Conservation (phyloP, 2,329 filamentous ascomycete species). For the Dactylellina cionopaga region DNA sequence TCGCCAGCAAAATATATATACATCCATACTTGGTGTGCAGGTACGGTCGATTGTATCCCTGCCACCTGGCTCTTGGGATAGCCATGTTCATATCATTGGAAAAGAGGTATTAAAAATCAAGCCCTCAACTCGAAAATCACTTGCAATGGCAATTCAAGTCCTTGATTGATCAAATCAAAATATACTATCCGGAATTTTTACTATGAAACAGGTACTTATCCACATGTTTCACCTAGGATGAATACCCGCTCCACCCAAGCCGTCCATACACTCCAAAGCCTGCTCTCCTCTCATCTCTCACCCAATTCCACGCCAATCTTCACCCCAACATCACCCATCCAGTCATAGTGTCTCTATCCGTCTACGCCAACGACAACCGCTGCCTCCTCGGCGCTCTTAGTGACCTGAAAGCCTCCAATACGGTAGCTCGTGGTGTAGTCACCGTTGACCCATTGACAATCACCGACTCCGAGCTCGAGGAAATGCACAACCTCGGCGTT, state of each 20-base stretch:
- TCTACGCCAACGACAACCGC: conserved; percentile 59
- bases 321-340: conserved; percentile 55
- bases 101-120: conserved; percentile 51
- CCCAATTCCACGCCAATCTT: conserved; percentile 55
- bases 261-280: conserved; percentile 54
- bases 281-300: conserved; percentile 54
- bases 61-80: conserved; percentile 57
- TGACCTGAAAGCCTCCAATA: conserved; percentile 46
- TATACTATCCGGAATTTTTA: not conserved
- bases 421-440: conserved; percentile 57
- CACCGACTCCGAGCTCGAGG: conserved; percentile 53
- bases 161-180: not conserved
- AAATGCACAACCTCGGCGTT: conserved; percentile 57
- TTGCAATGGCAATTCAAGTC: not conserved
- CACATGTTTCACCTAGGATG: conserved; percentile 12
- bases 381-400: conserved; percentile 58
- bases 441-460: conserved; percentile 57
- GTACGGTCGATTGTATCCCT: conserved; percentile 6
- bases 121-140: too few species aligned
- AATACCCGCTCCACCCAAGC: conserved; percentile 51
- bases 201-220: not conserved
- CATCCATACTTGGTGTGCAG: not conserved
- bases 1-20: not conserved
- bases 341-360: conserved; percentile 58
- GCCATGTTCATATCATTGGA: conserved; percentile 58